Percentiles rank a stretch among this genome's conserved stretches.
phyloP scores from a whole-genome alignment of 495 filamentous ascomycete genomes.

The Cudoniella acicularis region DNA sequence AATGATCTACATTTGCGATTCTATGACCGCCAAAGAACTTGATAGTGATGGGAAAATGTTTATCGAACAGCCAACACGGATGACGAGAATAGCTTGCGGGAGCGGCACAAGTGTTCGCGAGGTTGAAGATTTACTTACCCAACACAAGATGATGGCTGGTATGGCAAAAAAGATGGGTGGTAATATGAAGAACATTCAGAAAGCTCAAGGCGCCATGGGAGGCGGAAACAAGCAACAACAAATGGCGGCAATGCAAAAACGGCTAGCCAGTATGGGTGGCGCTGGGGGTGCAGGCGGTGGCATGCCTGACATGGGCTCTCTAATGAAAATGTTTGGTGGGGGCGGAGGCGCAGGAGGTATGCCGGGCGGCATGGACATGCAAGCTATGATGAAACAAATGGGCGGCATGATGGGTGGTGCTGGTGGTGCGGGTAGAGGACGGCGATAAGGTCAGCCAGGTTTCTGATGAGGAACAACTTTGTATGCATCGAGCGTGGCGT shows the following conservation, averaged over 20 bases:
- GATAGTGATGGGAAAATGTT: conserved; percentile 94
- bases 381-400: conserved; percentile 84
- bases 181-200: conserved; percentile 94
- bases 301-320: conserved; percentile 74
- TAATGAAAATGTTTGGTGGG: conserved; percentile 83
- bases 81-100: conserved; percentile 87
- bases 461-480: not conserved
- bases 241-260: conserved; percentile 96
- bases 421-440: conserved; percentile 27
- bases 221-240: conserved; percentile 86
- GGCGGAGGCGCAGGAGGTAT: conserved; percentile 46
- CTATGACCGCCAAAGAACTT: conserved; percentile 92
- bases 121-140: conserved; percentile 94
- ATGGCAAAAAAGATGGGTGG: conserved; percentile 99
- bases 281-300: conserved; percentile 51
- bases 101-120: conserved; percentile 90
- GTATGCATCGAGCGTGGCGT: conserved; percentile 2
- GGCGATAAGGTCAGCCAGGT: conserved; percentile 14
- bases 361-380: conserved; percentile 72
- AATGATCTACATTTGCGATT: conserved; percentile 99
- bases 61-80: conserved; percentile 85
- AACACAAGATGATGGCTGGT: conserved; percentile 97
- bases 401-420: conserved; percentile 58
- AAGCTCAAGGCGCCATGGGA: conserved; percentile 84
- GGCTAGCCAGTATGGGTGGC: conserved; percentile 88